Evolutionary conservation across 1,284 basidiomycete genomes (phyloP).

Genomic region (Cyathus olla): DNA sequence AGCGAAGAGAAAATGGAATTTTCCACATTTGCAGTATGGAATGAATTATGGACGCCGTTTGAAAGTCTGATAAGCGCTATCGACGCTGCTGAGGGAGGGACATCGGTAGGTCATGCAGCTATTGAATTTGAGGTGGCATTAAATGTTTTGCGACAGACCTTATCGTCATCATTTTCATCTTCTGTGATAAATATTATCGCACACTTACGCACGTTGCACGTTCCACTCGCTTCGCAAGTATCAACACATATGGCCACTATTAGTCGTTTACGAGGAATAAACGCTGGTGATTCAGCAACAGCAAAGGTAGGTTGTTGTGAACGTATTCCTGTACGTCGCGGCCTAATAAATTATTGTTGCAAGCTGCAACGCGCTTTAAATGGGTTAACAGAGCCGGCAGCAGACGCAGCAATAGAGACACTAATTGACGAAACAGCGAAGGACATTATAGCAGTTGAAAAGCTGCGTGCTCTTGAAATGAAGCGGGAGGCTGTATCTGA

Average conservation of each 20-base stretch:
- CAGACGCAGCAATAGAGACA: conserved; percentile 52
- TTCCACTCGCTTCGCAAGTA: conserved; percentile 64
- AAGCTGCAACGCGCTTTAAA: conserved; percentile 65
- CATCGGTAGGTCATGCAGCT: conserved; percentile 54
- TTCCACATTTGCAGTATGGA: conserved; percentile 66
- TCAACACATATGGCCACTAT: conserved; percentile 60
- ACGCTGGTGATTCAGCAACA: conserved; percentile 56
- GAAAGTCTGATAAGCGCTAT: conserved; percentile 62
- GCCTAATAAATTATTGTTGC: background rate
- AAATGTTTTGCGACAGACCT: conserved; percentile 52
- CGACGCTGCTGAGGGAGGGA: conserved; percentile 57
- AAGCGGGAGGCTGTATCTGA: conserved; percentile 43
- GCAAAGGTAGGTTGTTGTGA: conserved; percentile 54
- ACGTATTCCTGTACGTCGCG: background rate
- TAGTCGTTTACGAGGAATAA: conserved; percentile 57
- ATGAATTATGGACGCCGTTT: conserved; percentile 79
- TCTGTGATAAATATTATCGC: conserved; percentile 74
- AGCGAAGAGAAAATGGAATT: conserved; percentile 42
- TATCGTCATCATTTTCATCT: conserved; percentile 65
- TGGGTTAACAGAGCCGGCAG: conserved; percentile 59
- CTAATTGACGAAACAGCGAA: conserved; percentile 65
- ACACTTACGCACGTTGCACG: conserved; percentile 68
- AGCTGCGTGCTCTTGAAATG: conserved; percentile 60
- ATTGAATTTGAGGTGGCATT: background rate
- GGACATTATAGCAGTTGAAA: conserved; percentile 72